Conservation (phyloP, 2,329 filamentous ascomycete genomes). For the Aureobasidium sp. region DNA sequence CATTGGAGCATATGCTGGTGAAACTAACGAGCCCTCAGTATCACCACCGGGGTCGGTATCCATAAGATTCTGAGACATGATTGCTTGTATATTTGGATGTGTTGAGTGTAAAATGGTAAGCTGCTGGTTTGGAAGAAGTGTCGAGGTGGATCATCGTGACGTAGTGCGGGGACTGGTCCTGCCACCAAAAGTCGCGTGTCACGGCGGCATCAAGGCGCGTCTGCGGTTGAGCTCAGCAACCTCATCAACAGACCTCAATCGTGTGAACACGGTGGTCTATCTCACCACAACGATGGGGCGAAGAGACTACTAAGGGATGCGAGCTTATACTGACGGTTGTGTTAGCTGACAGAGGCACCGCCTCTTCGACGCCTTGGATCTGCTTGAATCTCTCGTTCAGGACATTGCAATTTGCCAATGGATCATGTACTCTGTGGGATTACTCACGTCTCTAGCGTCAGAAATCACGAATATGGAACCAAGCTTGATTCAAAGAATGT, state of each 20-base stretch:
- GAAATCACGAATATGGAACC: too few species aligned
- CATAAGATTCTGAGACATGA: slow-evolving; percentile 64
- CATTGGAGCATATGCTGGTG: background rate
- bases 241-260: background rate
- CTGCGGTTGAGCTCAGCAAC: slow-evolving; percentile 12
- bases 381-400: too few species aligned
- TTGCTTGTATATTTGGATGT: slow-evolving; percentile 5
- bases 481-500: too few species aligned
- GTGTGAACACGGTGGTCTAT: background rate
- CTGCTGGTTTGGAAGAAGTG: background rate
- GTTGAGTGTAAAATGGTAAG: background rate
- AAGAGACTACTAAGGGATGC: too few species aligned
- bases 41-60: slow-evolving; percentile 67
- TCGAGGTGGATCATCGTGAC: background rate
- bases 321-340: too few species aligned
- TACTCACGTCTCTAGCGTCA: too few species aligned
- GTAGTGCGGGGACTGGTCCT: slow-evolving; percentile 6
- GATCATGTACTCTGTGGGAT: too few species aligned
- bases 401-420: too few species aligned
- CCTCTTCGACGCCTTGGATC: too few species aligned
- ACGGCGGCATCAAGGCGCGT: background rate
- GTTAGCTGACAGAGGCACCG: too few species aligned
- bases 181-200: background rate
- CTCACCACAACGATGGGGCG: too few species aligned
- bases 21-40: background rate